phyloP scores from a whole-genome alignment of 73 alveolate genomes.

The Tetrahymena elliotti region DNA sequence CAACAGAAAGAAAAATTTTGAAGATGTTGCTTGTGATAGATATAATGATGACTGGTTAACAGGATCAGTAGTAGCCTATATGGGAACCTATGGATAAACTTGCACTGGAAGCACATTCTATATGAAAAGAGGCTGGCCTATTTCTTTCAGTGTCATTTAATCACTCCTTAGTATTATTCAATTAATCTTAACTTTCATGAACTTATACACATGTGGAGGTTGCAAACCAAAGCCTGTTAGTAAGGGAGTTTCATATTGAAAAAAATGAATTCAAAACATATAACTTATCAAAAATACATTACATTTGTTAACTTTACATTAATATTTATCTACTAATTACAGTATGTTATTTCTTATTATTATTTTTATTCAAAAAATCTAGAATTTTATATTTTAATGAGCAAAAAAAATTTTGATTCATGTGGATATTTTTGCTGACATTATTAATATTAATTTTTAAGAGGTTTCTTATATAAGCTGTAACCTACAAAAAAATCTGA shows the following conservation, averaged over 20 bases:
- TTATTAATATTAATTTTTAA: too few relatives aligned
- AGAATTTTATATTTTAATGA: too few relatives aligned
- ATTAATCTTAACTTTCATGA: background rate
- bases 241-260: background rate
- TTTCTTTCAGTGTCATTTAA: background rate
- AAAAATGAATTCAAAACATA: too few relatives aligned
- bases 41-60: background rate
- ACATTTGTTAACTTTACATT: background rate
- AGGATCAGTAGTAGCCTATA: background rate
- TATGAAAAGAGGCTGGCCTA: background rate
- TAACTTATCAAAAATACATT: too few relatives aligned
- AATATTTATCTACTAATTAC: background rate
- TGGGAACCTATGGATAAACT: background rate
- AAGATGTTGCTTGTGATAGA: background rate
- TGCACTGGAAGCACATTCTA: background rate
- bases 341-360: too few relatives aligned
- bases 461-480: too few relatives aligned
- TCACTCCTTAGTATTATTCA: background rate
- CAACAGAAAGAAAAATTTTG: background rate
- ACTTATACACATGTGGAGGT: background rate
- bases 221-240: background rate
- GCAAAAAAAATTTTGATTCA: too few relatives aligned
- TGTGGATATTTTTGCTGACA: too few relatives aligned
- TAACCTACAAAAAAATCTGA: too few relatives aligned
- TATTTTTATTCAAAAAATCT: background rate